phyloP scores from a whole-genome alignment of 1,284 basidiomycete species.

The Ganoderma resinaceum region DNA sequence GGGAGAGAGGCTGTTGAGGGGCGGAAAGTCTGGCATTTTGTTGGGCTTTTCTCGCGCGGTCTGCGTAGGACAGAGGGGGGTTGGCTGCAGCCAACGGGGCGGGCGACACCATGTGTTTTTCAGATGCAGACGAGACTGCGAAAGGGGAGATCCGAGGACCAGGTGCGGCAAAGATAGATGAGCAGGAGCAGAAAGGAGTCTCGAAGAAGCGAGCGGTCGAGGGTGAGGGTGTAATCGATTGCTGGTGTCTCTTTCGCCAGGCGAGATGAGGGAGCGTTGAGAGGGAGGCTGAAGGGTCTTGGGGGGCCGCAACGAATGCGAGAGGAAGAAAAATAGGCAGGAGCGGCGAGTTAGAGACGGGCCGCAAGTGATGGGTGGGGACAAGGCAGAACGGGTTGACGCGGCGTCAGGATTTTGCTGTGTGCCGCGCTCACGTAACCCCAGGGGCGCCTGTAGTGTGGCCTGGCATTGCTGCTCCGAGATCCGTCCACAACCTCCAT shows the following conservation, averaged over 20 bases:
- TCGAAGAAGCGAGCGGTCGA: constrained; percentile 3
- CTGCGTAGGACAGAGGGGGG: constrained; percentile 61
- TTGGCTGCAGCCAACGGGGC: constrained; percentile 39
- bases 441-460: constrained; percentile 1
- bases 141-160: background rate
- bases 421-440: constrained; percentile 32
- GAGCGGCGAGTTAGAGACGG: constrained; percentile 19
- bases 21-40: constrained; percentile 26
- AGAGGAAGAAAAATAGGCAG: constrained; percentile 26
- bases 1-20: constrained; percentile 29
- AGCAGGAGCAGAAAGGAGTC: constrained; percentile 13
- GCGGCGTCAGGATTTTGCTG: constrained; percentile 26
- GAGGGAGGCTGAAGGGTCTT: background rate
- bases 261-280: background rate
- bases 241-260: constrained; percentile 4
- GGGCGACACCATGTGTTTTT: constrained; percentile 47
- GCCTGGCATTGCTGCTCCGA: background rate
- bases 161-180: background rate
- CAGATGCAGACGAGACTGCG: constrained; percentile 13
- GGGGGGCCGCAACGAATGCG: constrained; percentile 29
- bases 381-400: constrained; percentile 25
- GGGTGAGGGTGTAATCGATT: constrained; percentile 26
- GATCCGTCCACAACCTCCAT: constrained; percentile 3
- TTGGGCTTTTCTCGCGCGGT: constrained; percentile 58
- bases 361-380: constrained; percentile 29